These are phyloP conservation scores for Vaccinium vitisidaea DNA, from an alignment of 148 eudicot species.

Conservation along the genomic window DNA sequence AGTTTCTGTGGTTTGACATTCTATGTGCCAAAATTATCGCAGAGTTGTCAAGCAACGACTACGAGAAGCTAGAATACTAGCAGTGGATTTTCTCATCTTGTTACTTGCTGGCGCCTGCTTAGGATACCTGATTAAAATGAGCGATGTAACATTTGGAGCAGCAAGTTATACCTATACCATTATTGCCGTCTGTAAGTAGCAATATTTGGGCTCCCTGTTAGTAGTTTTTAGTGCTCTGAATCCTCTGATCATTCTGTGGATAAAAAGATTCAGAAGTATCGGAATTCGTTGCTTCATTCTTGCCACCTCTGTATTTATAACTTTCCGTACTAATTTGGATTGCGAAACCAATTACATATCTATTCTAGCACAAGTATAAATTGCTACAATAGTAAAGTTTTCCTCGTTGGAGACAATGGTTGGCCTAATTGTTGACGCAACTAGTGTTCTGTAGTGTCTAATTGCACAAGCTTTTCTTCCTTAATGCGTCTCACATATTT, in stretches of 20 bases:
- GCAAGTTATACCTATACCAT: constrained; percentile 55
- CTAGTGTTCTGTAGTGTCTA: not conserved
- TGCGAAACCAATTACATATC: not conserved
- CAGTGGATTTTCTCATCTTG: constrained; percentile 57
- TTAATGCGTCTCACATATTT: not conserved
- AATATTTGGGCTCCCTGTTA: not conserved
- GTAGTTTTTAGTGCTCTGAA: no score
- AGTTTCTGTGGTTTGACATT: not conserved
- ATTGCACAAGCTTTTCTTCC: not conserved
- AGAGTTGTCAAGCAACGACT: constrained; percentile 61
- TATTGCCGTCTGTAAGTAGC: constrained; percentile 66
- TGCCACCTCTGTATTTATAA: not conserved
- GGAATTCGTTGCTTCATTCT: not conserved
- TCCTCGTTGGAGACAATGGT: not conserved
- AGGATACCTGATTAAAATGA: constrained; percentile 52
- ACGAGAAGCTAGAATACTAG: constrained; percentile 58
- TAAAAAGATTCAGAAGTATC: no score
- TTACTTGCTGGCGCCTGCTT: constrained; percentile 67
- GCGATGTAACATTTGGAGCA: constrained; percentile 50
- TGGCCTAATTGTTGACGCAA: not conserved
- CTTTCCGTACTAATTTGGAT: not conserved
- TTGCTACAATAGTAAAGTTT: not conserved
- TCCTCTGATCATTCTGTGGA: no score
- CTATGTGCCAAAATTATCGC: not conserved
- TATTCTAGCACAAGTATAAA: not conserved